Conservation (phyloP, 768 basidiomycete genomes). For the Glaciozyma martinii region DNA sequence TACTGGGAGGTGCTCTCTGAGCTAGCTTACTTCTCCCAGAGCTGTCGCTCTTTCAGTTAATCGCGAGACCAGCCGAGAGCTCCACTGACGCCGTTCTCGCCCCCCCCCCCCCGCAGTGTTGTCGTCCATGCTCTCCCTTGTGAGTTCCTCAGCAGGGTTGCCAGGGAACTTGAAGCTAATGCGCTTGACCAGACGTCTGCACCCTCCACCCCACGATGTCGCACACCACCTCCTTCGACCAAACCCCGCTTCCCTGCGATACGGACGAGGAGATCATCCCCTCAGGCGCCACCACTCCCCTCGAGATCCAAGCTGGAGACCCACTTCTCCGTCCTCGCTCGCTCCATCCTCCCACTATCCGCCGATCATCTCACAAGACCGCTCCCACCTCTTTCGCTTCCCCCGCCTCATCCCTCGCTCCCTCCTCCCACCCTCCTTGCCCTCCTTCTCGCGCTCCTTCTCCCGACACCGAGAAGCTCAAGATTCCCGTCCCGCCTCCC, state of each 20-base stretch:
- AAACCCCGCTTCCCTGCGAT: slow-evolving; percentile 11
- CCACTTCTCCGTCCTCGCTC: slow-evolving; percentile 18
- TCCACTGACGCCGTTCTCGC: neutral
- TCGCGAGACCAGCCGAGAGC: neutral
- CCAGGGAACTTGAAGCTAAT: neutral
- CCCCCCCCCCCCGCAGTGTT: slow-evolving; percentile 22
- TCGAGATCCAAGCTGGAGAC: slow-evolving; percentile 26
- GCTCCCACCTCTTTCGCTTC: slow-evolving; percentile 7
- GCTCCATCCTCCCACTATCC: neutral
- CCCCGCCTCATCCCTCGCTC: slow-evolving; percentile 1
- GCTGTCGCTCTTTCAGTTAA: neutral
- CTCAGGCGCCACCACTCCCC: slow-evolving; percentile 26
- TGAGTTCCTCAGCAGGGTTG: neutral
- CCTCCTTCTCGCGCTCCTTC: slow-evolving; percentile 9
- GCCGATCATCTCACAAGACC: neutral
- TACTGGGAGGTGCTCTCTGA: neutral
- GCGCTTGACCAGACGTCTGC: slow-evolving; percentile 20
- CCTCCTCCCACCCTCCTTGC: slow-evolving; percentile 7
- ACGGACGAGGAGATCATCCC: slow-evolving; percentile 10
- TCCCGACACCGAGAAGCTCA: neutral
- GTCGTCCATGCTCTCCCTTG: slow-evolving; percentile 31
- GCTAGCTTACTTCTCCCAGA: neutral
- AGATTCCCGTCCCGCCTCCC: neutral
- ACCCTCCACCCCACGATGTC: slow-evolving; percentile 25
- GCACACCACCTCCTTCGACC: slow-evolving; percentile 26